Evolutionary conservation across 225 moss, liverwort and hornwort species (phyloP).

Genomic region (Marchantia polymorpha): DNA sequence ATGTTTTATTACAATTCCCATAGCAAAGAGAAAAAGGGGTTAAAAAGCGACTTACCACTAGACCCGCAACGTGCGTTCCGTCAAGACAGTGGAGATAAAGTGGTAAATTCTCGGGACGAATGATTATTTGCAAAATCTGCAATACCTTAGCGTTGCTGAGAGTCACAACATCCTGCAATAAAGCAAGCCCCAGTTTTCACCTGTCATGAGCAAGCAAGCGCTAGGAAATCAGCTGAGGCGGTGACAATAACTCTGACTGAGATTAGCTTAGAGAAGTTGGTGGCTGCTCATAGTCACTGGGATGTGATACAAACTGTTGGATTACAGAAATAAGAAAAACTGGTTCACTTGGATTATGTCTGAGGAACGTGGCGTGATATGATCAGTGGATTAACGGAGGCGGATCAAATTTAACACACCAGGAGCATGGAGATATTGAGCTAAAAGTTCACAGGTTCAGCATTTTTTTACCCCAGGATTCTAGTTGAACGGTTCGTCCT

Average conservation of each 20-base stretch:
- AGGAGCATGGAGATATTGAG: background rate
- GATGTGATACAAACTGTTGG: background rate
- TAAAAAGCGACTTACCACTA: conserved; percentile 47
- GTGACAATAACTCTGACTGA: conserved; percentile 10
- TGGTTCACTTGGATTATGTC: background rate
- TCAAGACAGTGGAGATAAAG: conserved; percentile 92
- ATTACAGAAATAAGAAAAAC: background rate
- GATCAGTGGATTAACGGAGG: background rate
- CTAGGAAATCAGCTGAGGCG: conserved; percentile 34
- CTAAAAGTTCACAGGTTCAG: background rate
- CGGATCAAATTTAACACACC: background rate
- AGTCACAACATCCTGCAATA: conserved; percentile 77
- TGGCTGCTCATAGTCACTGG: background rate
- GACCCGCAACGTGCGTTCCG: conserved; percentile 80
- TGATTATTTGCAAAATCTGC: conserved; percentile 85
- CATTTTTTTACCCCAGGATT: background rate
- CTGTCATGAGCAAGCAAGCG: conserved; percentile 50
- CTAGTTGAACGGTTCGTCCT: background rate
- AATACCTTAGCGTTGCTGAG: conserved; percentile 74
- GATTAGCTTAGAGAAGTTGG: background rate
- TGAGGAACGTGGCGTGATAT: background rate
- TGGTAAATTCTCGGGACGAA: conserved; percentile 83
- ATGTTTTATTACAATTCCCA: too few relatives aligned
- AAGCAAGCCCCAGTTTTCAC: conserved; percentile 41
- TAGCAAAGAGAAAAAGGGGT: background rate